These are phyloP conservation scores for Ceratocystis albifundus DNA, from an alignment of 2,329 filamentous ascomycete species.

Conservation along the genomic window DNA sequence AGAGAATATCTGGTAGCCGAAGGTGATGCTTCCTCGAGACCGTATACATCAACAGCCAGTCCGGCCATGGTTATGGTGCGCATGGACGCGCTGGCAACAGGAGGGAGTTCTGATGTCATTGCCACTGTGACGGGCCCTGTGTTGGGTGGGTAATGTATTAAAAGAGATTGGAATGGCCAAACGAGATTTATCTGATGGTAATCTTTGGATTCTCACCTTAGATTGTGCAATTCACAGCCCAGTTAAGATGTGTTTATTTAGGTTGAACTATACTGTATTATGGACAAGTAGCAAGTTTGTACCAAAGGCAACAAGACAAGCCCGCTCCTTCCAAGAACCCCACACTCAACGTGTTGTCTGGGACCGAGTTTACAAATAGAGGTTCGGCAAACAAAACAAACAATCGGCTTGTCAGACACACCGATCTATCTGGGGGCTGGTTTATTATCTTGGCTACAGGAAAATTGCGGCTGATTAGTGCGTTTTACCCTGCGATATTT, in stretches of 20 bases:
- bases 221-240: neutral
- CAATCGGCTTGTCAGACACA: neutral
- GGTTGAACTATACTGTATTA: neutral
- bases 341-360: neutral
- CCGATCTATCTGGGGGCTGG: neutral
- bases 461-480: neutral
- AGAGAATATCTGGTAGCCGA: constrained; percentile 51
- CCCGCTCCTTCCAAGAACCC: neutral
- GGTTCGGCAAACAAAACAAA: neutral
- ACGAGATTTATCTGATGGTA: neutral
- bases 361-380: too few relatives aligned
- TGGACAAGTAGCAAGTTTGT: neutral
- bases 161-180: neutral
- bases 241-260: too few relatives aligned
- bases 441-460: neutral
- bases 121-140: neutral
- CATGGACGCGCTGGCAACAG: constrained; percentile 44
- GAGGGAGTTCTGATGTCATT: constrained; percentile 10
- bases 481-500: neutral
- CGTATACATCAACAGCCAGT: constrained; percentile 68
- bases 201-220: neutral
- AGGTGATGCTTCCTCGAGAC: constrained; percentile 55
- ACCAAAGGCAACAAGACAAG: neutral
- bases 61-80: constrained; percentile 63
- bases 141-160: neutral